These are phyloP conservation scores for Filobasidium uniguttulatum DNA, from an alignment of 1,284 basidiomycete species.

Conservation along the genomic window DNA sequence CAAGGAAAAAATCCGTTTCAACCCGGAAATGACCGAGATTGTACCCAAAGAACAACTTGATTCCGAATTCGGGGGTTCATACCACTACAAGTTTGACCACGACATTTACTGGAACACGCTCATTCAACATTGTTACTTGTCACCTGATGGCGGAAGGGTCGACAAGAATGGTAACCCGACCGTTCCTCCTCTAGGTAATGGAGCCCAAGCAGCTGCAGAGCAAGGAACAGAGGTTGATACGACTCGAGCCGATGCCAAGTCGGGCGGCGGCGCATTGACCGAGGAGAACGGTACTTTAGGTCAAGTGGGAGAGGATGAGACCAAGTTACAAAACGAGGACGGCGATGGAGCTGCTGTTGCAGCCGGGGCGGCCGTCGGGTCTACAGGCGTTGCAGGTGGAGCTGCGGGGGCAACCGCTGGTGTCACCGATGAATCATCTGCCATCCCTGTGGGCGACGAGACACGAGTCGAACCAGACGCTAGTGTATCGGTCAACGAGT, in stretches of 20 bases:
- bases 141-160: slow-evolving; percentile 28
- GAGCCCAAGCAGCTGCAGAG: slow-evolving; percentile 26
- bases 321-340: no score
- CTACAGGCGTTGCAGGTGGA: no score
- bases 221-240: background rate
- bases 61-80: slow-evolving; percentile 64
- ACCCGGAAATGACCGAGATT: slow-evolving; percentile 59
- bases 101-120: slow-evolving; percentile 65
- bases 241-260: background rate
- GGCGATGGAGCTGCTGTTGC: no score
- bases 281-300: no score
- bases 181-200: slow-evolving; percentile 31
- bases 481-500: no score
- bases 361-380: no score
- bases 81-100: slow-evolving; percentile 63
- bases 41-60: slow-evolving; percentile 64
- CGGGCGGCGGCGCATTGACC: no score
- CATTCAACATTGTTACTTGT: slow-evolving; percentile 41
- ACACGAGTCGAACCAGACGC: no score
- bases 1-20: slow-evolving; percentile 82
- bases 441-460: no score
- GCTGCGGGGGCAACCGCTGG: no score
- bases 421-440: no score
- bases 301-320: no score
- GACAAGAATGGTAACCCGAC: slow-evolving; percentile 26